phyloP scores from a whole-genome alignment of 1,284 basidiomycete genomes.

The Phellopilus nigrolimitatus region DNA sequence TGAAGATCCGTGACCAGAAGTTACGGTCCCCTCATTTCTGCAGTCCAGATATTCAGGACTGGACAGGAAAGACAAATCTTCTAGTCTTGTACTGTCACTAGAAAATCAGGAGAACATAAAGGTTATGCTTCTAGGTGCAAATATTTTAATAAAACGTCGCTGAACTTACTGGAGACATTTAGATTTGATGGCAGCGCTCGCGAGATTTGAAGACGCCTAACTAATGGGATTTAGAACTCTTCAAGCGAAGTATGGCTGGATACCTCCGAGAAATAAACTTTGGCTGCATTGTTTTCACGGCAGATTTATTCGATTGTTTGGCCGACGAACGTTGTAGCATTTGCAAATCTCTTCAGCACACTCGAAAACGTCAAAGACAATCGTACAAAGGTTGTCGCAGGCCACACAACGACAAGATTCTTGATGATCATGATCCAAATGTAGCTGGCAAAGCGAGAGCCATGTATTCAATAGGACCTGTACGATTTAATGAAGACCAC shows the following conservation, averaged over 20 bases:
- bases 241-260: too few relatives aligned
- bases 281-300: too few relatives aligned
- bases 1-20: background rate
- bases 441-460: background rate
- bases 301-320: too few relatives aligned
- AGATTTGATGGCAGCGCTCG: background rate
- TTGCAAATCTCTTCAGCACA: background rate
- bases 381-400: background rate
- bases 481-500: background rate
- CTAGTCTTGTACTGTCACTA: background rate
- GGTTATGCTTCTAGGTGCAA: background rate
- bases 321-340: background rate
- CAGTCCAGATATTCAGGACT: background rate
- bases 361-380: background rate
- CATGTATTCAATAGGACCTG: background rate
- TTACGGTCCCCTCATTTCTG: background rate
- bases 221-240: too few relatives aligned
- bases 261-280: too few relatives aligned
- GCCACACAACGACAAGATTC: background rate
- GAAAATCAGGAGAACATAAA: background rate
- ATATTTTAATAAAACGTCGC: background rate
- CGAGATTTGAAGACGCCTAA: too few relatives aligned
- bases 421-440: conserved; percentile 7
- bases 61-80: background rate
- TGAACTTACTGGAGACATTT: background rate